Conservation (phyloP, 345 rosid species). For the Boechera retrofracta region DNA sequence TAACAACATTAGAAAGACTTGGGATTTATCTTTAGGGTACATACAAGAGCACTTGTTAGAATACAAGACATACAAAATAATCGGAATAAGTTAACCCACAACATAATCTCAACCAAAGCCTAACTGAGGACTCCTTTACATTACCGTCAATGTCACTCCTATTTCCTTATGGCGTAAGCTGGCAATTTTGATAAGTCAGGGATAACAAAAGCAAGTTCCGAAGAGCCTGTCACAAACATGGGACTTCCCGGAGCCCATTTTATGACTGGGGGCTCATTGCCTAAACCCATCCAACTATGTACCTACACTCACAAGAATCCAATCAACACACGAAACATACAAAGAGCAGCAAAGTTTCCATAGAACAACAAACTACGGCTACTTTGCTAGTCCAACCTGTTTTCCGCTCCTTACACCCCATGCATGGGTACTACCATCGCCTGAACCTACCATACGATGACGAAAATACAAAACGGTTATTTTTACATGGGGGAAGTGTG, state of each 20-base stretch:
- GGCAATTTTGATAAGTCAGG: constrained; percentile 90
- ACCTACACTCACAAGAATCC: constrained; percentile 54
- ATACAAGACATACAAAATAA: not conserved
- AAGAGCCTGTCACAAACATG: constrained; percentile 88
- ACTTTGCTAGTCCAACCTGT: constrained; percentile 61
- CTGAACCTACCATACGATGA: constrained; percentile 65
- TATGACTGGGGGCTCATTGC: constrained; percentile 74
- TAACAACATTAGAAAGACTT: not conserved
- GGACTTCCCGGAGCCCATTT: constrained; percentile 98
- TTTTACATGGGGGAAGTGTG: not conserved
- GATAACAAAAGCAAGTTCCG: constrained; percentile 83
- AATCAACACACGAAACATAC: constrained; percentile 3
- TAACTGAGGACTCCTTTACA: constrained; percentile 8
- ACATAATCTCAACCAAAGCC: not conserved
- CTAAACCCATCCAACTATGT: constrained; percentile 83
- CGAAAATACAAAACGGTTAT: not conserved
- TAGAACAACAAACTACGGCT: not conserved
- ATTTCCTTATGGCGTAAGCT: constrained; percentile 83
- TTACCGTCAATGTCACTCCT: not conserved
- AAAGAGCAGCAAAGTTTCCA: not conserved
- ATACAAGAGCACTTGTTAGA: not conserved
- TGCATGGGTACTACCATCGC: constrained; percentile 90
- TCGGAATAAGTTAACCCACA: not conserved
- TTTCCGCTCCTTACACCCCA: constrained; percentile 90
- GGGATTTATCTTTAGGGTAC: not conserved